Percentiles rank a stretch among this genome's conserved stretches.
Evolutionary conservation across 441 rosid genomes (phyloP).

Genomic region (Gossypium davidsonii): DNA sequence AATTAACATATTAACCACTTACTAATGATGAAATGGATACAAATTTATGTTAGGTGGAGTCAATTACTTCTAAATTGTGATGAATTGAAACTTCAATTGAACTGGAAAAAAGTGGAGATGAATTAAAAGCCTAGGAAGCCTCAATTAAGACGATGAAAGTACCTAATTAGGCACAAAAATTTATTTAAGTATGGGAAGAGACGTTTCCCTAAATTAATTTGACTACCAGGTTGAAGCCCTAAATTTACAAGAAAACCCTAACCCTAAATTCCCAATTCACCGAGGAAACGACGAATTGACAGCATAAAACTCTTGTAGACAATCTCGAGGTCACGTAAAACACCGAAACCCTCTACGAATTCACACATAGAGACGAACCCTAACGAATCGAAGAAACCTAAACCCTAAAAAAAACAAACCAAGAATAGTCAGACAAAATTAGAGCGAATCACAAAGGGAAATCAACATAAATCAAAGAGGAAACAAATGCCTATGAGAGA

Average conservation of each 20-base stretch:
- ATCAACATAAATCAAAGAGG: not conserved
- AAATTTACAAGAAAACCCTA: conserved; percentile 41
- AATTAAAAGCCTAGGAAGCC: not conserved
- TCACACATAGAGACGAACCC: conserved; percentile 22
- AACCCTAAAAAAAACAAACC: conserved; percentile 12
- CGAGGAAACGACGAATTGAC: conserved; percentile 16
- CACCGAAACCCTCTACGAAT: conserved; percentile 34
- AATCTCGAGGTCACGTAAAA: not conserved
- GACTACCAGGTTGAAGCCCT: conserved; percentile 19
- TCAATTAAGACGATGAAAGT: not conserved
- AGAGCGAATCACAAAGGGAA: not conserved
- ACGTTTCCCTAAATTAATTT: conserved; percentile 23
- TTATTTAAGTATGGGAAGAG: not conserved
- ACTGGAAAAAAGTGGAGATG: not conserved
- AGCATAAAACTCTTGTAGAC: conserved; percentile 1
- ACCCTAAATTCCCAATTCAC: conserved; percentile 42
- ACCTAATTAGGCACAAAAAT: not conserved
- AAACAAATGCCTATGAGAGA: conserved; percentile 15
- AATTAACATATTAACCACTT: not conserved
- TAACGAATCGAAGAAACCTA: conserved; percentile 19
- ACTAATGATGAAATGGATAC: not conserved
- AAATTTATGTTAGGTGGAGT: not conserved
- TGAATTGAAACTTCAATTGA: conserved; percentile 14
- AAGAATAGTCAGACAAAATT: conserved; percentile 25
- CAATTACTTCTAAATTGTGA: conserved; percentile 23